phyloP scores from a whole-genome alignment of 305 asterid species.

The Euphrasia arctica region DNA sequence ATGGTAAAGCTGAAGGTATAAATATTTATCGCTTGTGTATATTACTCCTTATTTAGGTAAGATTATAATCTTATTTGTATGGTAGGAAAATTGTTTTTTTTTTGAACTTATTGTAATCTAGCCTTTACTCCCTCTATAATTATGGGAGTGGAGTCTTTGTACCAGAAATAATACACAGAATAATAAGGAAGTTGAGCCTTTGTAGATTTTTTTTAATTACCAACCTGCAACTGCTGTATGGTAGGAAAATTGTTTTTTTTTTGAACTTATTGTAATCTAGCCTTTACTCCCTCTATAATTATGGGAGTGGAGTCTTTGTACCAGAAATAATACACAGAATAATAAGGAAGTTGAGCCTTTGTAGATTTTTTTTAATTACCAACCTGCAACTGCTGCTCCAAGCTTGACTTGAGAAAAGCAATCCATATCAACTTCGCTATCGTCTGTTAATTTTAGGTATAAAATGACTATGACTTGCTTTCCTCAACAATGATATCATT shows the following conservation, averaged over 20 bases:
- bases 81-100: too few relatives aligned
- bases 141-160: too few relatives aligned
- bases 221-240: constrained; percentile 55
- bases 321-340: constrained; percentile 7
- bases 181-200: constrained; percentile 11
- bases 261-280: too few relatives aligned
- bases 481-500: background rate
- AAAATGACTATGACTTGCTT: background rate
- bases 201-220: constrained; percentile 24
- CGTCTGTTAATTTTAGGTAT: constrained; percentile 41
- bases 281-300: too few relatives aligned
- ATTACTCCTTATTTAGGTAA: too few relatives aligned
- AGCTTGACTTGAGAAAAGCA: constrained; percentile 76
- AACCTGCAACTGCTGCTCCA: constrained; percentile 86
- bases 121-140: too few relatives aligned
- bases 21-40: too few relatives aligned
- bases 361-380: constrained; percentile 24
- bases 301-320: too few relatives aligned
- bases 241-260: too few relatives aligned
- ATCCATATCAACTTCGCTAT: constrained; percentile 42
- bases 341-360: constrained; percentile 9
- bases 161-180: constrained; percentile 5
- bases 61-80: too few relatives aligned
- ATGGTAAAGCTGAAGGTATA: too few relatives aligned
- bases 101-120: too few relatives aligned